Conservation (phyloP, 2,329 filamentous ascomycete genomes). For the Aspergillus sp. region DNA sequence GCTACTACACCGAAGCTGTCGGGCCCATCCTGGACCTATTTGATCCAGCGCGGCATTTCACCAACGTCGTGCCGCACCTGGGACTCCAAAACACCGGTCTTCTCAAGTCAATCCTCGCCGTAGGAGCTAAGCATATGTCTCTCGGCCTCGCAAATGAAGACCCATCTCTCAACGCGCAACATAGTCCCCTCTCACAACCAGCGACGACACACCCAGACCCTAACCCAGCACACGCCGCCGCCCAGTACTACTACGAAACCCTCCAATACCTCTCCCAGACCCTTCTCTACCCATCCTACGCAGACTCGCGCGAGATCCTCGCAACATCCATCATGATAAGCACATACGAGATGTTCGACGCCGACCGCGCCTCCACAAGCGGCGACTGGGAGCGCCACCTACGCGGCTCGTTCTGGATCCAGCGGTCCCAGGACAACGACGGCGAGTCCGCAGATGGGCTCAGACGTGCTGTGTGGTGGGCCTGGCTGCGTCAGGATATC, state of each 20-base stretch:
- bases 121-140: conserved; percentile 10
- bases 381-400: conserved; percentile 61
- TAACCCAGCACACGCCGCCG: conserved; percentile 13
- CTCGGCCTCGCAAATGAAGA: not conserved
- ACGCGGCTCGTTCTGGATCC: conserved; percentile 65
- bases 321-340: conserved; percentile 1
- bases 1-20: conserved; percentile 13
- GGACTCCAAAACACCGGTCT: conserved; percentile 13
- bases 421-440: conserved; percentile 59
- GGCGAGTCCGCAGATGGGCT: conserved; percentile 56
- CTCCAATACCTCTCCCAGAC: conserved; percentile 61
- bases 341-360: conserved; percentile 41
- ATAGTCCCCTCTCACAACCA: not conserved
- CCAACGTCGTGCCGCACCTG: conserved; percentile 13
- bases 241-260: conserved; percentile 61
- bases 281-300: conserved; percentile 58
- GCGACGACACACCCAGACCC: not conserved
- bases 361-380: conserved; percentile 33
- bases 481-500: conserved; percentile 63
- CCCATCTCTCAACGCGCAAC: not conserved
- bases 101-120: conserved; percentile 10
- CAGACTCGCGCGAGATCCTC: conserved; percentile 50
- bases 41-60: conserved; percentile 18
- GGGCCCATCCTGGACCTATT: conserved; percentile 18
- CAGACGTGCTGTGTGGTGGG: conserved; percentile 62